Base-by-base conservation (phyloP, 2,329 filamentous ascomycete genomes). In the Ceratocystis albifundus region DNA sequence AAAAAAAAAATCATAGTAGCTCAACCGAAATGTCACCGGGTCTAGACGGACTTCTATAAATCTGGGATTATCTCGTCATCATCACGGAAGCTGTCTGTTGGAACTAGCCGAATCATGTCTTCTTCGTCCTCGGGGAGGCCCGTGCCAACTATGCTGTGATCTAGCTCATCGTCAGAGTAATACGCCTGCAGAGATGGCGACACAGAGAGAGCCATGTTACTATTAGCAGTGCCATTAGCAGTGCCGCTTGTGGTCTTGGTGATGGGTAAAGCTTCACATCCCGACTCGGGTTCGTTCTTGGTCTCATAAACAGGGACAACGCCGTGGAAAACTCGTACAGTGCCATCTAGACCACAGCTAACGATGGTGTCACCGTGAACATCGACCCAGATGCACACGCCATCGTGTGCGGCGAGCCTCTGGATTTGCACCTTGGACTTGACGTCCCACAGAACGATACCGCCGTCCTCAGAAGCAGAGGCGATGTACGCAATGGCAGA, bases 361-460 rank as follows among this genome's bases (percentile, higher is more conserved):
- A 80, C 82, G 80, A 85, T 81, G 15, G 78, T 80, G 65, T 80
- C 77, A 20, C 80, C 80, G 69, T 80, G 74, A 2, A 84, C 79
- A 69, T 88, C 84, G 30, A 87, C 84, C 82, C 84, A 87, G 72
- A 86, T 86, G 69, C 84, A 85, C 32, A 86, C 82, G 22, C 82
- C 82, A 70, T 82, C 78, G 46, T 82, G 83, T 1, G 76, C 75
- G 36, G 73, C 72, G 7, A 86, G 76, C 15, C 81, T 78, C 79
- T 96, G 92, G 22, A 96, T 77, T 1, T 96, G 78, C 66, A 88
- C 85, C 75, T 97, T 99, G 72, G 80, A 89, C 68, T 84, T 86
- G 15, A 96, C 90, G 71, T 97, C 91, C 94, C 94, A 99, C 65
- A 96, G 82, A 17, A 96, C 79, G 10, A 96, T 82, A 61, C 85